Evolutionary conservation across 306 rosid genomes (phyloP), one percentile per base, ranked within the genome.

Genomic region (Dryas octopetala): DNA sequence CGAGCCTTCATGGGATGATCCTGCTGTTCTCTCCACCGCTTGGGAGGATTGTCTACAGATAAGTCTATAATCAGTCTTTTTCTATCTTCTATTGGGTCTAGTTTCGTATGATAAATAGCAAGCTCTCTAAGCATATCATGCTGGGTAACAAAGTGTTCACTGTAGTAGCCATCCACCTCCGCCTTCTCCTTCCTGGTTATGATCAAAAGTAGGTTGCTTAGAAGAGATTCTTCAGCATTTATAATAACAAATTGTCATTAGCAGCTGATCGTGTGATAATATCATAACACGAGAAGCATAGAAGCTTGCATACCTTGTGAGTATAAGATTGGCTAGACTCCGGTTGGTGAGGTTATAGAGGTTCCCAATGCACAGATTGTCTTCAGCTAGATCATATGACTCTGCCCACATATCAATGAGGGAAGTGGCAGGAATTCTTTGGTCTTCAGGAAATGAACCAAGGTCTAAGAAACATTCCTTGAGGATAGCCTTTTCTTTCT

Each of bases 321-420:
- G 16, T 49, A 32, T 28, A 69, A 84, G 41, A 64, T 76, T 75
- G 66, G 78, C 88, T 72, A 89, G 32, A 68, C 74, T 91, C 5
- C 65, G 61, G 8, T 48, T 44, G 43, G 16, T 76, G 5, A 87
- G 84, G 44, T 79, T 47, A 9, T 65, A 48, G 11, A 92, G 84
- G 9, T 72, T 81, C 51, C 62, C 76, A 82, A 86, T 41, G 68
- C 90, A 85, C 13, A n/a, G 1, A 28, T 68, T 78, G 54, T 87
- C 83, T 52, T 82, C 86, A 55, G 69, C 72, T n/a, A 85, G 75
- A 41, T 65, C 79, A 51, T 69, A 80, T 66, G 88, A 61, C 76
- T 86, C 91, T 51, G 74, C 75, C 88, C 89, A 87, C 52, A 89
- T 87, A 83, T 89, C 97, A 69, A 90, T 71, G 52, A 90, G 89